These are phyloP conservation scores for Crithidia acanthocephali DNA, from an alignment of 208 protist species.

Conservation along the genomic window DNA sequence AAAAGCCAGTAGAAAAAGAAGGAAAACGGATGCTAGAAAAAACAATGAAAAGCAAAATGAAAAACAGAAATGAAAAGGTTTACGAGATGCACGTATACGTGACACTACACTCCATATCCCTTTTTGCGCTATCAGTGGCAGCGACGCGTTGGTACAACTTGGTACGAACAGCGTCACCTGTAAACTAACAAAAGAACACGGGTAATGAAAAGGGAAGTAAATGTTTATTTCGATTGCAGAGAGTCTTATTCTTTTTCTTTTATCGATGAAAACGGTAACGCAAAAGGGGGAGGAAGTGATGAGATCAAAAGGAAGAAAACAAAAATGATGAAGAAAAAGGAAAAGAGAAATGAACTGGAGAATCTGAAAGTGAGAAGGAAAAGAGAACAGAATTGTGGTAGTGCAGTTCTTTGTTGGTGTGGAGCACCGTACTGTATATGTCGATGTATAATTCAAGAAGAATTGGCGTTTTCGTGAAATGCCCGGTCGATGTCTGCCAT, in stretches of 20 bases:
- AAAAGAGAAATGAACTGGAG: not conserved
- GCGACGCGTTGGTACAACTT: conserved; percentile 9
- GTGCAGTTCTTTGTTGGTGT: not conserved
- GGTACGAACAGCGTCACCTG: conserved; percentile 1
- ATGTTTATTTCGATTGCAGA: too few species aligned
- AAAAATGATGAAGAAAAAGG: conserved; percentile 16
- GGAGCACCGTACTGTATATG: not conserved
- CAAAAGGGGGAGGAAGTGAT: not conserved
- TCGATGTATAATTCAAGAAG: not conserved
- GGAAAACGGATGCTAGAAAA: not conserved
- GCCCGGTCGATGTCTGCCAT: not conserved
- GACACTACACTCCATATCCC: conserved; percentile 6
- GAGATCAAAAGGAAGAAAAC: conserved; percentile 13
- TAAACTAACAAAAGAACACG: conserved; percentile 1
- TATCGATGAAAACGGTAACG: conserved; percentile 6
- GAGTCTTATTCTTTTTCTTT: not conserved
- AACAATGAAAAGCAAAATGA: not conserved
- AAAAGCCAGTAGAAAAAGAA: not conserved
- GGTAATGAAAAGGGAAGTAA: not conserved
- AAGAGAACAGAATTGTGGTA: too few species aligned
- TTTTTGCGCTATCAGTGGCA: conserved; percentile 3
- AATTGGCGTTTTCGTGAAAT: not conserved
- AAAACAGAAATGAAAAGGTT: not conserved
- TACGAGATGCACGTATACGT: conserved; percentile 16
- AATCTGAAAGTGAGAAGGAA: too few species aligned